Evolutionary conservation across 805 yeast species (phyloP).

Genomic region (Yarrowia yakushimensis): DNA sequence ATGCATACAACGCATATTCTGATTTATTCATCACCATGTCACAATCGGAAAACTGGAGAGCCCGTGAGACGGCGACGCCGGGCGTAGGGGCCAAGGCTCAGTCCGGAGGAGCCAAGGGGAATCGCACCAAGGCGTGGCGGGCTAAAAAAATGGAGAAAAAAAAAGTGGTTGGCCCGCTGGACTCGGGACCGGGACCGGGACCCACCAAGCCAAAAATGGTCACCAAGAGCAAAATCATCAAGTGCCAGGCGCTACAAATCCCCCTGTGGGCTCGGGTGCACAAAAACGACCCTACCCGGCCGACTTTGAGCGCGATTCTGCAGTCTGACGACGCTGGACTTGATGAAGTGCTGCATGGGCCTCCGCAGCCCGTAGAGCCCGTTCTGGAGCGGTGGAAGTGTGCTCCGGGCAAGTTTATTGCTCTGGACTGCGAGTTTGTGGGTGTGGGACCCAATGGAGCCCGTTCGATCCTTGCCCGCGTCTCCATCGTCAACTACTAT

Average conservation of each 20-base stretch:
- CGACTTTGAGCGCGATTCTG: neutral
- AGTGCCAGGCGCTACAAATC: slow-evolving; percentile 17
- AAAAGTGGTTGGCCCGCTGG: neutral
- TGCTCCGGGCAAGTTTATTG: slow-evolving; percentile 65
- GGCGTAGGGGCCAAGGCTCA: neutral
- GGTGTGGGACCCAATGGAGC: slow-evolving; percentile 77
- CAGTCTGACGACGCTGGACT: slow-evolving; percentile 9
- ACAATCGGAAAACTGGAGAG: neutral
- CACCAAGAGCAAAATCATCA: neutral
- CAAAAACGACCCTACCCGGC: neutral
- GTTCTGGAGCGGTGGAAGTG: slow-evolving; percentile 27
- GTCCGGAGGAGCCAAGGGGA: slow-evolving; percentile 11
- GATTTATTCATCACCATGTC: slow-evolving; percentile 8
- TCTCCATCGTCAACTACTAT: slow-evolving; percentile 78
- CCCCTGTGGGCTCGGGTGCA: neutral
- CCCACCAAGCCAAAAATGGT: neutral
- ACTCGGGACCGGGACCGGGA: neutral
- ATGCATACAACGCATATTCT: neutral
- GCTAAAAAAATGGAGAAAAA: neutral
- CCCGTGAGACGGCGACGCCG: neutral
- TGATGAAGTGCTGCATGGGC: neutral
- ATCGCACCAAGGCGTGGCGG: slow-evolving; percentile 17
- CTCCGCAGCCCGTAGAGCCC: neutral
- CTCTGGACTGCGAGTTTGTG: slow-evolving; percentile 93
- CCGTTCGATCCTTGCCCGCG: slow-evolving; percentile 72